phyloP scores from a whole-genome alignment of 345 rosid species.

The Eutrema japonicum region DNA sequence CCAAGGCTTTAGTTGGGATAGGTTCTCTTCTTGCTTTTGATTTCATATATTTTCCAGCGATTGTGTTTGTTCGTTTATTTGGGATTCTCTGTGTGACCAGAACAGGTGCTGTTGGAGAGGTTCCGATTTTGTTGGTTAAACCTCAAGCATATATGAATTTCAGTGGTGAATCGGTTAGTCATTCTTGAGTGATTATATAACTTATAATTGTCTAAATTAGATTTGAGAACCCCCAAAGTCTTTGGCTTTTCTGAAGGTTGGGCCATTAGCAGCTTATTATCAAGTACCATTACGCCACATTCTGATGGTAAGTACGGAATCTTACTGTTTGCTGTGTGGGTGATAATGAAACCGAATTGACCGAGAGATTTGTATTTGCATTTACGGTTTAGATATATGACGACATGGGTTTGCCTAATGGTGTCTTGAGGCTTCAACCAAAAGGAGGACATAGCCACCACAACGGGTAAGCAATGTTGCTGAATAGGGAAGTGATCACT shows the following conservation, averaged over 20 bases:
- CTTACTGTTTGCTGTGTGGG: background rate
- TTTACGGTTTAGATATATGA: constrained; percentile 61
- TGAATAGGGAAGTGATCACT: background rate
- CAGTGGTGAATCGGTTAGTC: constrained; percentile 85
- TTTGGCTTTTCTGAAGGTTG: constrained; percentile 58
- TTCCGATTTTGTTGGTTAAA: constrained; percentile 78
- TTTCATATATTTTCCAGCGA: background rate
- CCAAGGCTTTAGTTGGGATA: constrained; percentile 82
- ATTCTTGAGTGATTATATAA: background rate
- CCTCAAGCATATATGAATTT: constrained; percentile 93
- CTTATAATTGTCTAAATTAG: background rate
- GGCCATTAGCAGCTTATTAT: constrained; percentile 88
- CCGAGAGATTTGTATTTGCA: background rate
- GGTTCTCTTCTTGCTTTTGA: constrained; percentile 52
- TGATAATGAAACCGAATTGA: background rate
- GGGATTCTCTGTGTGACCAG: constrained; percentile 43
- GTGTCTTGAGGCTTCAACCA: constrained; percentile 77
- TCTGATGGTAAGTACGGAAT: constrained; percentile 55
- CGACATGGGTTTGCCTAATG: constrained; percentile 87
- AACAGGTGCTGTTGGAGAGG: constrained; percentile 85
- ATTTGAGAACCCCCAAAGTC: background rate
- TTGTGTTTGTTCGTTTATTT: background rate
- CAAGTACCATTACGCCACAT: constrained; percentile 86
- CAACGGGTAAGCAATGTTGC: constrained; percentile 61
- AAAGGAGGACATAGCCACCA: constrained; percentile 87